Conservation (phyloP, 2,329 filamentous ascomycete genomes). For the Pseudogymnoascus pannorum region DNA sequence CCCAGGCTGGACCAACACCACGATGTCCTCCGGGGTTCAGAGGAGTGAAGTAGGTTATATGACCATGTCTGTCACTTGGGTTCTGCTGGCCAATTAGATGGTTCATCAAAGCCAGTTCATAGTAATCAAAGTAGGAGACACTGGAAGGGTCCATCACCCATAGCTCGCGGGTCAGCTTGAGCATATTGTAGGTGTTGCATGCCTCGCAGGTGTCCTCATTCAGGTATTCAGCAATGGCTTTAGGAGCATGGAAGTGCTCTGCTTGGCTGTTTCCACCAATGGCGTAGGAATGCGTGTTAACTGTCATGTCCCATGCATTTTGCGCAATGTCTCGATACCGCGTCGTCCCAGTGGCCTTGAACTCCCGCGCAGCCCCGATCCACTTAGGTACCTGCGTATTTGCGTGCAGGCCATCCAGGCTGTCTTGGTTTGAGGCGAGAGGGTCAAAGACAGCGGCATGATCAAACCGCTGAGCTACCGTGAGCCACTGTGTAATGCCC, state of each 20-base stretch:
- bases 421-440: slow-evolving; percentile 38
- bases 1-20: slow-evolving; percentile 46
- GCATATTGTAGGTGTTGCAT: slow-evolving; percentile 51
- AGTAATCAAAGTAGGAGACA: slow-evolving; percentile 44
- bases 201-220: slow-evolving; percentile 41
- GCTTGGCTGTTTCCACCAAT: slow-evolving; percentile 47
- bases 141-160: slow-evolving; percentile 36
- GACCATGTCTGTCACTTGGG: slow-evolving; percentile 37
- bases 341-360: slow-evolving; percentile 38
- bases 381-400: slow-evolving; percentile 49
- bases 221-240: slow-evolving; percentile 40
- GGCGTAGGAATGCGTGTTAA: slow-evolving; percentile 42
- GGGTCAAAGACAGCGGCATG: slow-evolving; percentile 41
- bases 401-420: slow-evolving; percentile 41
- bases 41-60: slow-evolving; percentile 46
- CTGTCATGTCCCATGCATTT: slow-evolving; percentile 43
- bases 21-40: slow-evolving; percentile 40
- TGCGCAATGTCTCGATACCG: slow-evolving; percentile 41
- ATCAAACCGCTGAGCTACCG: slow-evolving; percentile 42
- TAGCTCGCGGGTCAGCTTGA: slow-evolving; percentile 46
- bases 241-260: slow-evolving; percentile 42
- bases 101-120: slow-evolving; percentile 43
- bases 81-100: slow-evolving; percentile 45
- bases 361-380: slow-evolving; percentile 44
- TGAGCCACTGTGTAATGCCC: slow-evolving; percentile 39